Base-by-base conservation (phyloP, 495 filamentous ascomycete genomes). In the Platismatia glauca region DNA sequence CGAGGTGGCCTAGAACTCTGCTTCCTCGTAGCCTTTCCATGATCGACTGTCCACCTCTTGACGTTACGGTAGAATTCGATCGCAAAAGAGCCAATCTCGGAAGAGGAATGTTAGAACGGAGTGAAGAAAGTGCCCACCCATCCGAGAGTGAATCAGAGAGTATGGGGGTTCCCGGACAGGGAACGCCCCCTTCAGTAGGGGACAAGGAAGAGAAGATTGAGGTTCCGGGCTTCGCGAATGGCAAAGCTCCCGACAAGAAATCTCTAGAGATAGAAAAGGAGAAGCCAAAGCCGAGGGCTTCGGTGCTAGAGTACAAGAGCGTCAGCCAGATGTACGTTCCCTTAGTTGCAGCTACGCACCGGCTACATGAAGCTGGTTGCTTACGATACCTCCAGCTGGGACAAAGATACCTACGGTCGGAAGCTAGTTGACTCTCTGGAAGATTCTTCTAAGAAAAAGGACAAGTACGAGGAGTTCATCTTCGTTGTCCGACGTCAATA, bases 371-470 rank as follows among this genome's bases (percentile, higher is more conserved):
- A n/a, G 1, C 16, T 7, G 13, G 22, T 27, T 31, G 48, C 27
- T 52, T 52, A 52, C 27, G 6, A 31, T 31, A 16, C 12, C 33
- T 31, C 12, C 20, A 61, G 59, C 31, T 61, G 59, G 59, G 59
- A 61, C 50, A 61, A 44, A 22, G 55, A 61, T 20, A 61, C 39
- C 18, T 61, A 61, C 56, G 59, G 59, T n/a, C 59, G 52, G 18
- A 61, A 61, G 48, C 18, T 61, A 24, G 59, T 61, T 12, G 59
- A 61, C 16, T 61, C 59, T n/a, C n/a, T 61, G 35, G 59, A 61
- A 20, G 55, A 61, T 20, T 50, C 52, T 12, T 61, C 55, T 27
- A 61, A 61, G 27, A 61, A 53, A 34, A 53, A 43, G 33, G 59
- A 61, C 48, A 61, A 20, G 35, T 61, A 61, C 22, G 59, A 61